Base-by-base conservation (phyloP, 768 basidiomycete genomes). In the Boletus eberwhitei region DNA sequence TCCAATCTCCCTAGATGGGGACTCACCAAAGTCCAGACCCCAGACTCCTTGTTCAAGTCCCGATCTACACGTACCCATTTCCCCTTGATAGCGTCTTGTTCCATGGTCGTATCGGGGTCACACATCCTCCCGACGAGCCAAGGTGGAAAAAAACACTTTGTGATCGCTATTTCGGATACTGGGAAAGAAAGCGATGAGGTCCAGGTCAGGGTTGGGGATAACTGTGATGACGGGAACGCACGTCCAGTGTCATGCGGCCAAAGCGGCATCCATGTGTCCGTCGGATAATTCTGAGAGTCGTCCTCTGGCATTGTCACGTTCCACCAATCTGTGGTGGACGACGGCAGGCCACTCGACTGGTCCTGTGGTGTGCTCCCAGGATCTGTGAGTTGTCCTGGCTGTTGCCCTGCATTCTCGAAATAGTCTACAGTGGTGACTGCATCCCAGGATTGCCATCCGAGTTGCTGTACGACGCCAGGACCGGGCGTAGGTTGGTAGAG, bases 381-480 rank as follows among this genome's bases (percentile, higher is more conserved):
- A 17, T 35, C 22, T 36, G 5, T 8, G 19, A 46, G 35, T 19
- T 49, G 45, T 22, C 45, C 45, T 11, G 32, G 14, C 32, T 47
- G 45, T 8, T 32, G 32, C 7, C 16, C 34, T 22, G 55, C 48
- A 3, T 43, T 35, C 16, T 42, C 48, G 21, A 57, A 42, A 35
- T 58, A 47, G 46, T 54, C 38, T 3, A n/a, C 16, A 24, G 78
- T 67, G 2, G 72, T 68, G 0, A 93, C 76, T 4, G 80, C 64
- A 41, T 90, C 93, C 90, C 90, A 96, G 8, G 87, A 79, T 63
- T 95, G 93, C 93, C 93, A 95, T 29, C 92, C 92, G 19, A 97
- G 74, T 42, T 81, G 79, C 63, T 92, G 89, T 14, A 78, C 67
- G 14, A 78, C 68, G 1, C 89, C 89, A 17, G 89, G 89, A 3